Conservation (phyloP, 2,329 filamentous ascomycete species). For the Aspergillus ustus region DNA sequence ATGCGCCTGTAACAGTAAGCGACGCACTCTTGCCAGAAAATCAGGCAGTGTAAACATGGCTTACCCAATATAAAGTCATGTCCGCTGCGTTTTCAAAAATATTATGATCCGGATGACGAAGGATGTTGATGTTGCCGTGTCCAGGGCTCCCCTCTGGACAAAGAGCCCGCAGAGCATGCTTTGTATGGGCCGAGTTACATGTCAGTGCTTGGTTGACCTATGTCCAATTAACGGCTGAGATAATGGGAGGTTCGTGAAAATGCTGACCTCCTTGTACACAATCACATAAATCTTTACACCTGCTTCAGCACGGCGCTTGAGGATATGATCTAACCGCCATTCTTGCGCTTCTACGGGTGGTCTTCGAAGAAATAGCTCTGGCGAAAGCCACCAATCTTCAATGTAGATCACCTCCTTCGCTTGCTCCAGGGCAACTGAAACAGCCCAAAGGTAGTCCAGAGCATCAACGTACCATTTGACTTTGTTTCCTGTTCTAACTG, state of each 20-base stretch:
- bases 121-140: slow-evolving; percentile 83
- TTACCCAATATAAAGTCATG: slow-evolving; percentile 90
- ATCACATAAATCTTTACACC: slow-evolving; percentile 94
- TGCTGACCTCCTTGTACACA: slow-evolving; percentile 78
- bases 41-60: slow-evolving; percentile 2
- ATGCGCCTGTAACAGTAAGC: slow-evolving; percentile 62
- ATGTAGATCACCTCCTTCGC: slow-evolving; percentile 96
- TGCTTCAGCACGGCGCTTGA: slow-evolving; percentile 87
- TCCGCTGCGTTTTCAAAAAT: slow-evolving; percentile 90
- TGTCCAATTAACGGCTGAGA: slow-evolving; percentile 13
- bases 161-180: slow-evolving; percentile 77
- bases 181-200: slow-evolving; percentile 92
- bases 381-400: slow-evolving; percentile 95
- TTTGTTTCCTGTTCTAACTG: slow-evolving; percentile 80
- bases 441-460: slow-evolving; percentile 92
- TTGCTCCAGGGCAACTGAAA: slow-evolving; percentile 85
- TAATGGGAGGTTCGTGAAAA: background rate
- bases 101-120: slow-evolving; percentile 95
- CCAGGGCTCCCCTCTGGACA: slow-evolving; percentile 83
- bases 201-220: slow-evolving; percentile 74
- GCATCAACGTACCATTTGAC: slow-evolving; percentile 98
- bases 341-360: slow-evolving; percentile 82
- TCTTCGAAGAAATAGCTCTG: slow-evolving; percentile 81
- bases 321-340: slow-evolving; percentile 81
- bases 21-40: background rate